These are phyloP conservation scores for Gigaspora rosea DNA, from an alignment of 192 early-diverging fungal species.

Conservation along the genomic window DNA sequence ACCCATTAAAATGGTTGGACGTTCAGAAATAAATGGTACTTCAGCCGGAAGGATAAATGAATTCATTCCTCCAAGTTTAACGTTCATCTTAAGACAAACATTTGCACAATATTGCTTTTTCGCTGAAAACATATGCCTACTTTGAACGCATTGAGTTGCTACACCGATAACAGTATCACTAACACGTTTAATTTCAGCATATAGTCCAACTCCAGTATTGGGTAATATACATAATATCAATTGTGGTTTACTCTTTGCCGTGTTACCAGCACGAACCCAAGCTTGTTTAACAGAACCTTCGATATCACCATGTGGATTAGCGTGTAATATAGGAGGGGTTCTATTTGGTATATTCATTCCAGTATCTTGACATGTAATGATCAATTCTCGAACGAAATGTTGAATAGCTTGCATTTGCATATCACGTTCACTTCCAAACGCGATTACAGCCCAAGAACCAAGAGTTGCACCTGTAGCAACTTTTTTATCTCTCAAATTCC, in stretches of 20 bases:
- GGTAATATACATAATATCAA: constrained; percentile 79
- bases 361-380: neutral
- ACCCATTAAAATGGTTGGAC: constrained; percentile 74
- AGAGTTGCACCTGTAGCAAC: constrained; percentile 76
- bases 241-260: constrained; percentile 68
- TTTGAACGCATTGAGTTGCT: constrained; percentile 90
- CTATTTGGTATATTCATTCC: neutral
- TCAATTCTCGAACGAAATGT: neutral
- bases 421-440: constrained; percentile 64
- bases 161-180: constrained; percentile 87
- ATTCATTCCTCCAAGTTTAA: constrained; percentile 63
- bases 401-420: constrained; percentile 39
- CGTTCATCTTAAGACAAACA: too few species aligned
- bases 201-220: constrained; percentile 74
- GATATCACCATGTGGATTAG: constrained; percentile 49
- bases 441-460: constrained; percentile 78
- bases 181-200: constrained; percentile 85
- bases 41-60: constrained; percentile 48
- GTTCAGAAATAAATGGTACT: constrained; percentile 62
- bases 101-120: constrained; percentile 40
- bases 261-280: constrained; percentile 69
- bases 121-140: constrained; percentile 75
- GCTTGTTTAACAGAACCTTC: constrained; percentile 67
- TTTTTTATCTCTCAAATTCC: constrained; percentile 85
- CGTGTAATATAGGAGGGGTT: constrained; percentile 48